phyloP scores from a whole-genome alignment of 2,329 filamentous ascomycete genomes.

The Cladophialophora yegresii region DNA sequence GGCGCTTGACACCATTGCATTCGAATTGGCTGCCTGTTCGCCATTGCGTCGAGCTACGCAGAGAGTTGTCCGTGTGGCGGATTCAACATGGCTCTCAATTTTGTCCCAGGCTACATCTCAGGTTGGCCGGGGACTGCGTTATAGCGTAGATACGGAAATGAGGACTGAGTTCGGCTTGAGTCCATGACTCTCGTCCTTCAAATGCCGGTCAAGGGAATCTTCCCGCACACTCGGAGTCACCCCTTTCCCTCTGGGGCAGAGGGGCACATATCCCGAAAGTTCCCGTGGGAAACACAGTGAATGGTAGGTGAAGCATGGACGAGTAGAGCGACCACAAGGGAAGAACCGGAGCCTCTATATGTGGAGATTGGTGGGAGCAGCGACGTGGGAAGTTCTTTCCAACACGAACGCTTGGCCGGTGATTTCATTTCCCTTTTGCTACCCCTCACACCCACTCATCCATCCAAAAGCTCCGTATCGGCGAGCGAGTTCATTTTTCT shows the following conservation, averaged over 20 bases:
- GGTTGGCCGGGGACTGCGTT: neutral
- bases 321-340: neutral
- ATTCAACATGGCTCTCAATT: neutral
- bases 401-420: neutral
- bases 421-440: neutral
- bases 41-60: neutral
- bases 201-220: neutral
- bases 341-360: constrained; percentile 2
- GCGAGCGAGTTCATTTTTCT: constrained; percentile 4
- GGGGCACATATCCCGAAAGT: neutral
- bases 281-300: neutral
- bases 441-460: neutral
- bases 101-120: neutral
- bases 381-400: neutral
- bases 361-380: constrained; percentile 1
- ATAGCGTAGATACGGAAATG: neutral
- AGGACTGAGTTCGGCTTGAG: neutral
- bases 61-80: neutral
- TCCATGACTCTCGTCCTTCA: neutral
- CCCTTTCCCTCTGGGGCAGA: constrained; percentile 1
- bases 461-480: constrained; percentile 5
- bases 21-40: neutral
- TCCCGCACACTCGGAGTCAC: neutral
- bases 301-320: neutral
- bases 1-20: constrained; percentile 6